A percentile compares a stretch with the other conserved stretches of the same genome.
phyloP scores from a whole-genome alignment of 176 grass and related monocot genomes.

The Oryza longistaminata region DNA sequence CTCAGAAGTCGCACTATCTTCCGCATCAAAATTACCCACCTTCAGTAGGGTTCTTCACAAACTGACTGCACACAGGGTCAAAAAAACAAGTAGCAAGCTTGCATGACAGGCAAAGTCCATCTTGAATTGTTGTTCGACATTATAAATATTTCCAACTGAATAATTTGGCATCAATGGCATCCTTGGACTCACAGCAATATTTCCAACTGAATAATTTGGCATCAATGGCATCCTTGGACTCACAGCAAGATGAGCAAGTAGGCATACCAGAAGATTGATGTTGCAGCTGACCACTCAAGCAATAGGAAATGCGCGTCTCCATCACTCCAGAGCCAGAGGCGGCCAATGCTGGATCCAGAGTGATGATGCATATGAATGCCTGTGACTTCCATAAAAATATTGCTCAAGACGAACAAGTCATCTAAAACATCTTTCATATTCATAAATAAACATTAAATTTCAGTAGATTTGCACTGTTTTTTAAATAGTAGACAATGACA shows the following conservation, averaged over 20 bases:
- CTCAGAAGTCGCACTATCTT: neutral
- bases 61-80: neutral
- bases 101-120: neutral
- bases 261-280: slow-evolving; percentile 5
- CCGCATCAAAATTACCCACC: neutral
- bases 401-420: slow-evolving; percentile 37
- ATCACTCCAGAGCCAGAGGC: slow-evolving; percentile 18
- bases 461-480: neutral
- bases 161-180: neutral
- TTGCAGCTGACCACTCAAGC: neutral
- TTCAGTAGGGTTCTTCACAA: neutral
- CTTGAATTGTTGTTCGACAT: neutral
- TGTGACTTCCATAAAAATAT: slow-evolving; percentile 27
- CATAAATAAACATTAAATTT: slow-evolving; percentile 20
- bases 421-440: slow-evolving; percentile 1
- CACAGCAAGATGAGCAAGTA: neutral
- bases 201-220: neutral
- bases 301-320: neutral
- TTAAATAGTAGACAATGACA: neutral
- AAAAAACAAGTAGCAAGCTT: neutral
- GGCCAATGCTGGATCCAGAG: neutral
- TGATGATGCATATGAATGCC: slow-evolving; percentile 16
- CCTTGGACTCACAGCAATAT: neutral
- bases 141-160: neutral
- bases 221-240: neutral